Conservation (phyloP, 176 grass and related monocot genomes). For the Oryza longistaminata region DNA sequence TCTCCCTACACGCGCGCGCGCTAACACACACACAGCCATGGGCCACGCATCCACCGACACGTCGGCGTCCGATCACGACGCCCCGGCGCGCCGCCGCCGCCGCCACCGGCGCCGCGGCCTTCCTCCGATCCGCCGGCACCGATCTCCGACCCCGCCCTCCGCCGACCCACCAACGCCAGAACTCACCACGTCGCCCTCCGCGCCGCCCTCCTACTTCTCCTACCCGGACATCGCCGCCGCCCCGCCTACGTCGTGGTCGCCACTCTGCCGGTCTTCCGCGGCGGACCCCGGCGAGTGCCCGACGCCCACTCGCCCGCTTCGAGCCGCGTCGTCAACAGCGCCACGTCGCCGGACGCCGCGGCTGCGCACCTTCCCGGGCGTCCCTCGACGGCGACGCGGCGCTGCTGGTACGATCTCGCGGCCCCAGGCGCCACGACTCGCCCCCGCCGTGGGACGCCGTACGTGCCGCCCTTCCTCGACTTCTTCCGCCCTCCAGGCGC, state of each 20-base stretch:
- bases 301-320: conserved; percentile 56
- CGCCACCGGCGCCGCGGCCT: neutral
- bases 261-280: conserved; percentile 57
- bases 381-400: conserved; percentile 63
- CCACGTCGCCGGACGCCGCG: conserved; percentile 27
- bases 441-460: conserved; percentile 42
- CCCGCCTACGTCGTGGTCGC: conserved; percentile 35
- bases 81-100: conserved; percentile 10
- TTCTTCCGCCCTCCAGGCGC: conserved; percentile 52
- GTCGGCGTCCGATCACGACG: conserved; percentile 18
- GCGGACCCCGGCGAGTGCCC: conserved; percentile 61
- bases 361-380: conserved; percentile 59
- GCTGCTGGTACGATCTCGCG: conserved; percentile 52
- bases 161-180: conserved; percentile 17
- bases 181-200: neutral
- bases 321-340: conserved; percentile 55
- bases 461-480: conserved; percentile 56
- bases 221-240: conserved; percentile 1
- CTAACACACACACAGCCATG: conserved; percentile 30
- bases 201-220: conserved; percentile 9
- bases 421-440: neutral
- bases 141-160: conserved; percentile 13
- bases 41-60: conserved; percentile 24
- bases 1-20: neutral
- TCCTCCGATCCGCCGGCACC: neutral